These are phyloP conservation scores for Ganoderma lingzhi DNA, from an alignment of 1,284 basidiomycete genomes.

Conservation along the genomic window DNA sequence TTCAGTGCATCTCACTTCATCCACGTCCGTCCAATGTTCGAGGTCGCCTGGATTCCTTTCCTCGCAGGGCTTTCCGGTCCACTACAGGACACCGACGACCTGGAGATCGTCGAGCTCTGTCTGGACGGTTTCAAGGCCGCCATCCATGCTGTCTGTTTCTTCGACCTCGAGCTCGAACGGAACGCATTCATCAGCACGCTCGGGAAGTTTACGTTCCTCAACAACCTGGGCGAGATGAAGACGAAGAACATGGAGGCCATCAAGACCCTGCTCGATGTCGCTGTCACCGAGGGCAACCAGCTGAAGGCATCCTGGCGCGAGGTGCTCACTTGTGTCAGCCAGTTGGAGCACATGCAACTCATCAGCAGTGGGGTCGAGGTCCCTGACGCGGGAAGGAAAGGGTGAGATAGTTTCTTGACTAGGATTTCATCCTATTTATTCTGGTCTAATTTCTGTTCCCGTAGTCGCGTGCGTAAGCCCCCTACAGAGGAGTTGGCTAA, in stretches of 20 bases:
- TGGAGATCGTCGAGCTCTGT: slow-evolving; percentile 92
- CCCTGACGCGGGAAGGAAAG: slow-evolving; percentile 79
- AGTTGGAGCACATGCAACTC: slow-evolving; percentile 96
- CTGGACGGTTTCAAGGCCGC: slow-evolving; percentile 94
- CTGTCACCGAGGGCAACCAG: slow-evolving; percentile 93
- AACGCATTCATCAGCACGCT: slow-evolving; percentile 98
- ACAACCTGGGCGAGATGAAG: slow-evolving; percentile 98
- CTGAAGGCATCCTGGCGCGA: slow-evolving; percentile 97
- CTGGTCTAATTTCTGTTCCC: neutral
- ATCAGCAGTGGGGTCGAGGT: slow-evolving; percentile 89
- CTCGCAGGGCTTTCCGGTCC: slow-evolving; percentile 93
- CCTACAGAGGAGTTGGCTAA: slow-evolving; percentile 96
- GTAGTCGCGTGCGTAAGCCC: slow-evolving; percentile 66
- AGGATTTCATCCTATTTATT: neutral
- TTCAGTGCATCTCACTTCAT: slow-evolving; percentile 95
- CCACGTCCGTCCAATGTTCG: slow-evolving; percentile 97
- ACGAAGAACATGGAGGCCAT: slow-evolving; percentile 99
- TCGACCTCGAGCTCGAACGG: slow-evolving; percentile 93
- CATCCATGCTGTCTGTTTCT: slow-evolving; percentile 93
- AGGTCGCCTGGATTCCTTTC: slow-evolving; percentile 98
- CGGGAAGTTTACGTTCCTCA: slow-evolving; percentile 96
- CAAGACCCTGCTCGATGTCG: slow-evolving; percentile 91
- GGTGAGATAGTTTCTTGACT: slow-evolving; percentile 55
- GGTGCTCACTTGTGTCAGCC: slow-evolving; percentile 94
- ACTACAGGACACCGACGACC: slow-evolving; percentile 91